These are phyloP conservation scores for Beverwykella pulmonaria DNA, from an alignment of 495 filamentous ascomycete species.

Conservation along the genomic window DNA sequence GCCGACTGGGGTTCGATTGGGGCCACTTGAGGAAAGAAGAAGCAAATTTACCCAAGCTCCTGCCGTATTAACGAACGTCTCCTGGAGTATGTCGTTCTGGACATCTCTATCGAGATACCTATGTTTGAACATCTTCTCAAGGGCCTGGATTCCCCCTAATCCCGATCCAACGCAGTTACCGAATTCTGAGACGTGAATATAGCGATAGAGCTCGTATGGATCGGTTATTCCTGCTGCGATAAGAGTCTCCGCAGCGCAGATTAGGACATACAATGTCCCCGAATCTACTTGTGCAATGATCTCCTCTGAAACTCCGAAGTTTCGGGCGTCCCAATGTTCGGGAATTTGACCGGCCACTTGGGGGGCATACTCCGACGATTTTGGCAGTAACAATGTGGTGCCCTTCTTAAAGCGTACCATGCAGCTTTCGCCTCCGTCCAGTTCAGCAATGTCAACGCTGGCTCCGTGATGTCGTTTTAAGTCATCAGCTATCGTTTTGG, in stretches of 20 bases:
- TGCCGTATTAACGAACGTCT: slow-evolving; percentile 37
- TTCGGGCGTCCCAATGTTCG: slow-evolving; percentile 32
- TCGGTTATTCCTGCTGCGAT: slow-evolving; percentile 32
- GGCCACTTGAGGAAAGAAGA: slow-evolving; percentile 33
- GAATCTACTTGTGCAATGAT: slow-evolving; percentile 33
- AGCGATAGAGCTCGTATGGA: slow-evolving; percentile 34
- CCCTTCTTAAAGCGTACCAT: slow-evolving; percentile 30
- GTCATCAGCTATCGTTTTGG: slow-evolving; percentile 15
- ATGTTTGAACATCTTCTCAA: slow-evolving; percentile 28
- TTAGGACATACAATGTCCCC: slow-evolving; percentile 30
- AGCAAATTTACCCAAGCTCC: slow-evolving; percentile 41
- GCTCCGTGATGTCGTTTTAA: slow-evolving; percentile 34
- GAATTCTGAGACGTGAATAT: slow-evolving; percentile 39
- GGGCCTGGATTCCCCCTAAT: slow-evolving; percentile 18
- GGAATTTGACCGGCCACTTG: slow-evolving; percentile 38
- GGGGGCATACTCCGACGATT: slow-evolving; percentile 16
- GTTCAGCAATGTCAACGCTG: slow-evolving; percentile 16
- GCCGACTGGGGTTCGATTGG: slow-evolving; percentile 37
- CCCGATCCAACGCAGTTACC: slow-evolving; percentile 38
- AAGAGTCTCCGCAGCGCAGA: slow-evolving; percentile 32
- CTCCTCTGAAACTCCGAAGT: slow-evolving; percentile 39
- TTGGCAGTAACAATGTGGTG: slow-evolving; percentile 31
- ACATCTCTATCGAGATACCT: slow-evolving; percentile 27
- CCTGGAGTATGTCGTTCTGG: slow-evolving; percentile 34
- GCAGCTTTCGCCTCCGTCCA: slow-evolving; percentile 7